Percentiles rank a stretch among this genome's conserved stretches.
These are phyloP conservation scores for Phragmites australis DNA, from an alignment of 176 grass and related monocot species.

Conservation along the genomic window DNA sequence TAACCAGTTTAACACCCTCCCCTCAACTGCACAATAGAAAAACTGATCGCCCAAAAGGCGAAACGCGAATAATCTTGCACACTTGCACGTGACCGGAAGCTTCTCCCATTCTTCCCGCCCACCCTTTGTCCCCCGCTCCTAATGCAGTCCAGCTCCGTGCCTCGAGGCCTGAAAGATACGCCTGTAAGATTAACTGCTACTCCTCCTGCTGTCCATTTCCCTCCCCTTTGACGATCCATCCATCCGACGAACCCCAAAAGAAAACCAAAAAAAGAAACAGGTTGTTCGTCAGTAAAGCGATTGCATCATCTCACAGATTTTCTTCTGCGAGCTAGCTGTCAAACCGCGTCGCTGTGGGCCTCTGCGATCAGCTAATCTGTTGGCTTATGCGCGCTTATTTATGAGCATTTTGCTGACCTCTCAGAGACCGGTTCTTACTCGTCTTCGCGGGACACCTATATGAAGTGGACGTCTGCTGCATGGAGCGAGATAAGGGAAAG, in stretches of 20 bases:
- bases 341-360: slow-evolving; percentile 55
- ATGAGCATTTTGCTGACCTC: slow-evolving; percentile 37
- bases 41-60: slow-evolving; percentile 1
- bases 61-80: slow-evolving; percentile 16
- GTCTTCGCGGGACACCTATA: slow-evolving; percentile 34
- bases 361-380: slow-evolving; percentile 40
- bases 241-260: slow-evolving; percentile 2
- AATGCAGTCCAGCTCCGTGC: slow-evolving; percentile 60
- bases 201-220: slow-evolving; percentile 41
- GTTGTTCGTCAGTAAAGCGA: slow-evolving; percentile 14
- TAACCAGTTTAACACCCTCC: neutral
- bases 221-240: slow-evolving; percentile 42
- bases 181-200: slow-evolving; percentile 28
- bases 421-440: slow-evolving; percentile 33
- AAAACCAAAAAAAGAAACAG: neutral
- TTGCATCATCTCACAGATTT: slow-evolving; percentile 1
- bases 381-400: slow-evolving; percentile 24
- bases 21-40: slow-evolving; percentile 33
- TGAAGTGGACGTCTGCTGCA: slow-evolving; percentile 37
- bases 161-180: slow-evolving; percentile 42
- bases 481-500: neutral
- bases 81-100: slow-evolving; percentile 35
- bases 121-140: slow-evolving; percentile 37
- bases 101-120: slow-evolving; percentile 30
- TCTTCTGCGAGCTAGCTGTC: slow-evolving; percentile 49